A percentile compares a stretch with the other conserved stretches of the same genome.
phyloP scores from a whole-genome alignment of 495 filamentous ascomycete species.

The Trypethelium eluteriae region DNA sequence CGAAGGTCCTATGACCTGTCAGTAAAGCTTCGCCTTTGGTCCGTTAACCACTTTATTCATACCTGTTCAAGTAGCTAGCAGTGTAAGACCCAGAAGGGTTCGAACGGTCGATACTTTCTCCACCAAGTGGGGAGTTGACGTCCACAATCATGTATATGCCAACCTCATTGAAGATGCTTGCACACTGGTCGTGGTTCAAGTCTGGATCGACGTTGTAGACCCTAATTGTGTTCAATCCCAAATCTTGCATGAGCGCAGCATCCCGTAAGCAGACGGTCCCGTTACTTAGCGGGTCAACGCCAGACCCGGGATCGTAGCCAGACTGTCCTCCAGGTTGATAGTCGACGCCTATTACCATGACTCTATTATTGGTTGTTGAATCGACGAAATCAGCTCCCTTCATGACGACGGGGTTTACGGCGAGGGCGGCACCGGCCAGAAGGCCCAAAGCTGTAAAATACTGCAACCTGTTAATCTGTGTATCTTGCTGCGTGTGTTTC shows the following conservation, averaged over 20 bases:
- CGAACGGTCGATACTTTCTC: conserved; percentile 64
- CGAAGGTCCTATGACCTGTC: conserved; percentile 59
- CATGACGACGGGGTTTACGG: conserved; percentile 65
- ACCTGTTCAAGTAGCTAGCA: conserved; percentile 53
- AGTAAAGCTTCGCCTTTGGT: neutral
- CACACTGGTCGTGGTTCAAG: conserved; percentile 81
- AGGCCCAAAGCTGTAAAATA: conserved; percentile 15
- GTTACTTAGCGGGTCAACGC: conserved; percentile 69
- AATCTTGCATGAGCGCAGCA: conserved; percentile 81
- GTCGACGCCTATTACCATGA: conserved; percentile 85
- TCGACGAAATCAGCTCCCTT: conserved; percentile 78
- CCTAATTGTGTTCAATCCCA: conserved; percentile 83
- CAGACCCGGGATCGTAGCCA: conserved; percentile 58
- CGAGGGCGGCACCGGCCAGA: conserved; percentile 47
- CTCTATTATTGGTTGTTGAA: conserved; percentile 64
- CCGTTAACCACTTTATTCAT: neutral
- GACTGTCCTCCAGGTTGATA: conserved; percentile 87
- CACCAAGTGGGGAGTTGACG: conserved; percentile 82
- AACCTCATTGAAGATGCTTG: conserved; percentile 81
- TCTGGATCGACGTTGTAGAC: conserved; percentile 85
- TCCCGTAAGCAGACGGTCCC: conserved; percentile 72
- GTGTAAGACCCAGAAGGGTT: conserved; percentile 66
- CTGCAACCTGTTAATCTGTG: neutral
- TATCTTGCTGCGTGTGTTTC: neutral
- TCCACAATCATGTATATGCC: conserved; percentile 56